Evolutionary conservation across 768 basidiomycete genomes (phyloP).

Genomic region (Hortiboletus campestris): DNA sequence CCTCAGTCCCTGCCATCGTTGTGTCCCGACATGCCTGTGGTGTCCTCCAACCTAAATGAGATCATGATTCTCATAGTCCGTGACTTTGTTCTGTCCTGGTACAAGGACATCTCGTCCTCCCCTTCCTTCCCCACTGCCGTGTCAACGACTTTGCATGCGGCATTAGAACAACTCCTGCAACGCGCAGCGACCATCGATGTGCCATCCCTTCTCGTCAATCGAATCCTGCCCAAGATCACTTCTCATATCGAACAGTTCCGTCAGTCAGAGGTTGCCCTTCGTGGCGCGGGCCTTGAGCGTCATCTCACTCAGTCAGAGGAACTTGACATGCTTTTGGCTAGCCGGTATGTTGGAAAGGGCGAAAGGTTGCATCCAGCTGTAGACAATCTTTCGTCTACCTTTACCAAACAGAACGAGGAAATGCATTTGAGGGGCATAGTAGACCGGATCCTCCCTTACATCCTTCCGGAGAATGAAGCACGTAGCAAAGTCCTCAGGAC

Average conservation of each 20-base stretch:
- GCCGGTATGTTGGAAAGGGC: conserved; percentile 66
- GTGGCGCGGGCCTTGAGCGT: conserved; percentile 79
- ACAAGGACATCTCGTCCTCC: conserved; percentile 79
- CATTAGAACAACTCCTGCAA: conserved; percentile 55
- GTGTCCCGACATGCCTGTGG: conserved; percentile 57
- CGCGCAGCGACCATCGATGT: conserved; percentile 64
- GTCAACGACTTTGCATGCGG: conserved; percentile 68
- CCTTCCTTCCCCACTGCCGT: conserved; percentile 87
- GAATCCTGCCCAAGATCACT: conserved; percentile 86
- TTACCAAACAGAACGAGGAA: conserved; percentile 89
- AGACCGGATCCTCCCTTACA: conserved; percentile 64
- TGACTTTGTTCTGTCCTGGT: conserved; percentile 92
- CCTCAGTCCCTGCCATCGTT: conserved; percentile 68
- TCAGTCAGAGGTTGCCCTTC: conserved; percentile 81
- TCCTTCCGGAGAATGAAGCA: conserved; percentile 76
- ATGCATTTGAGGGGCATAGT: conserved; percentile 73
- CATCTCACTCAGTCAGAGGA: conserved; percentile 88
- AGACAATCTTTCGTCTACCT: conserved; percentile 82
- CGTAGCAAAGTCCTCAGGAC: conserved; percentile 68
- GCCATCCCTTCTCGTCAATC: conserved; percentile 73
- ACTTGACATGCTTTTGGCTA: conserved; percentile 81
- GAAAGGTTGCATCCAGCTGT: conserved; percentile 82
- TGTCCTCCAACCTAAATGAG: conserved; percentile 74
- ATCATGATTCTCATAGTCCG: conserved; percentile 78
- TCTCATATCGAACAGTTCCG: conserved; percentile 88